Evolutionary conservation across 176 grass and related monocot species (phyloP).

Genomic region (Aegilops tauschii): DNA sequence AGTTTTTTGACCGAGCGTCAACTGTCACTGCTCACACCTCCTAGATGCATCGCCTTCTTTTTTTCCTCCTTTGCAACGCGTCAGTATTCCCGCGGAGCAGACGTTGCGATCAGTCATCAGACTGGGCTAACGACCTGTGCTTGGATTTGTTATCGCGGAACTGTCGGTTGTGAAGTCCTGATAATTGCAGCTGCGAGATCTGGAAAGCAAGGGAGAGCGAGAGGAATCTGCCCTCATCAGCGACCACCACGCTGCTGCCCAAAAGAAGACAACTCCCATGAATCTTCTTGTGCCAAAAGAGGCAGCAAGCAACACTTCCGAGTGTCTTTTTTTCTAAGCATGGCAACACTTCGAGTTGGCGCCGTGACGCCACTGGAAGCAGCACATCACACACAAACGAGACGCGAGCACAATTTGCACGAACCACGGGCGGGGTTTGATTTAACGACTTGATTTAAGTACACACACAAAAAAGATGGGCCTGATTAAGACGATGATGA

Average conservation of each 20-base stretch:
- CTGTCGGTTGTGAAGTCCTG: background rate
- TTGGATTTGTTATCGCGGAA: background rate
- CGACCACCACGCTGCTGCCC: background rate
- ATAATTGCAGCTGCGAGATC: background rate
- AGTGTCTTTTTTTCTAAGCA: too few species aligned
- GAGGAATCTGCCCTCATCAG: background rate
- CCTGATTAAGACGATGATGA: conserved; percentile 7
- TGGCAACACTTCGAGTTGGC: background rate
- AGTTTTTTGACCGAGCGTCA: background rate
- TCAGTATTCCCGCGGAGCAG: background rate
- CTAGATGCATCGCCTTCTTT: background rate
- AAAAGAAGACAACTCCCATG: conserved; percentile 5
- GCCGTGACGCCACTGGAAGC: background rate
- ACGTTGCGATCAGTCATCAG: background rate
- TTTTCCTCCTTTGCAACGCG: background rate
- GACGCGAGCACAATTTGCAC: background rate
- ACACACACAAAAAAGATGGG: conserved; percentile 56
- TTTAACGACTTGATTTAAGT: conserved; percentile 13
- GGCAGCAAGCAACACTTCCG: background rate
- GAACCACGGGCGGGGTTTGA: background rate
- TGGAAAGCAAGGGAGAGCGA: background rate
- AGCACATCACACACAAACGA: background rate
- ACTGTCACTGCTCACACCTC: background rate
- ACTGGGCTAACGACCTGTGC: background rate
- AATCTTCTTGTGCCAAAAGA: conserved; percentile 28